Evolutionary conservation across 257 asterid species (phyloP).

Genomic region (Nicotiana sylvestris): DNA sequence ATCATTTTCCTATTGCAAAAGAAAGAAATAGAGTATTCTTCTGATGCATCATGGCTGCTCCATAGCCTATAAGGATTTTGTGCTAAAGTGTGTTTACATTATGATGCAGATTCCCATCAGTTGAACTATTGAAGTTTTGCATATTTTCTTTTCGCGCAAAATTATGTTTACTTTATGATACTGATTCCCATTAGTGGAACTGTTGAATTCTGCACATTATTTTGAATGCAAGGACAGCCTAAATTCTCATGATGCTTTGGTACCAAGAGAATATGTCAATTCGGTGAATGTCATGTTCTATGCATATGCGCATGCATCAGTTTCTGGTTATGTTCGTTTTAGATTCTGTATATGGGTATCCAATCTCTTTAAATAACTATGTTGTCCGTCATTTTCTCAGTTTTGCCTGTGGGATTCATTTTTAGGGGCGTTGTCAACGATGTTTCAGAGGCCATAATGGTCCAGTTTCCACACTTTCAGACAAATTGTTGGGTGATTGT

Average conservation of each 20-base stretch:
- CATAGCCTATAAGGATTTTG: background rate
- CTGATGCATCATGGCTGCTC: background rate
- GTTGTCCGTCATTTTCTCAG: background rate
- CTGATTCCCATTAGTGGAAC: background rate
- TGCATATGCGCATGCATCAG: slow-evolving; percentile 4
- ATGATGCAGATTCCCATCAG: background rate
- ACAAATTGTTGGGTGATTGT: slow-evolving; percentile 58
- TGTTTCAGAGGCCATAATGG: slow-evolving; percentile 73
- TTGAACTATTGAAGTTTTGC: background rate
- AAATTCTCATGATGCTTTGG: background rate
- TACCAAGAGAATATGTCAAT: background rate
- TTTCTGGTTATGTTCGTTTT: slow-evolving; percentile 2
- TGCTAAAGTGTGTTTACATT: background rate
- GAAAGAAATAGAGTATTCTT: background rate
- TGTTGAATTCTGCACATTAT: background rate
- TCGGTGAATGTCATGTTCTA: background rate
- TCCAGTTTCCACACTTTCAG: slow-evolving; percentile 66
- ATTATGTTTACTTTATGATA: background rate
- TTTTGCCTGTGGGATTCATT: background rate
- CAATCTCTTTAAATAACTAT: background rate
- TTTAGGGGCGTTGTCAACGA: slow-evolving; percentile 57
- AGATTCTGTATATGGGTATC: background rate
- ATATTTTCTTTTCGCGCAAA: background rate
- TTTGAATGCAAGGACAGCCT: background rate
- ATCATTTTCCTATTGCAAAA: background rate